These are phyloP conservation scores for Phanerodontia chrysosporium DNA, from an alignment of 768 basidiomycete species.

Conservation along the genomic window DNA sequence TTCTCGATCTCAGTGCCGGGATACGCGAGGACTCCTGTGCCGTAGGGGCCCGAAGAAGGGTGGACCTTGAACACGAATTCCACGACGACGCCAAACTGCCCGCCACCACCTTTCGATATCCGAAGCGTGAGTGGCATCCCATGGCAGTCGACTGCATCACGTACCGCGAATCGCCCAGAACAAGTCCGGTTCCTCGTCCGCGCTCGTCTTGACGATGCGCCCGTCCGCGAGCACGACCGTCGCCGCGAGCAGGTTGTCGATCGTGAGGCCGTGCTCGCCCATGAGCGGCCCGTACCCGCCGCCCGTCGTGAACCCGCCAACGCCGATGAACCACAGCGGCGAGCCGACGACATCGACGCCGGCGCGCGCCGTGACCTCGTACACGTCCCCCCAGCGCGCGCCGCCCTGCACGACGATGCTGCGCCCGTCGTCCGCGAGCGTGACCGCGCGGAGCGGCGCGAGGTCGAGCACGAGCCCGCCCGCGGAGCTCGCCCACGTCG, in stretches of 20 bases:
- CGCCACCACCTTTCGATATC: conserved; percentile 34
- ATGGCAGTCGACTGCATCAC: background rate
- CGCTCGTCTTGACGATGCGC: conserved; percentile 26
- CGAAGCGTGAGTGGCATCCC: too few relatives aligned
- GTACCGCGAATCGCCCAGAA: conserved; percentile 44
- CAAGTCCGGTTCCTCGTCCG: conserved; percentile 30
- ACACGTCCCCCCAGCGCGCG: conserved; percentile 43
- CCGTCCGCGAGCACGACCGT: conserved; percentile 43
- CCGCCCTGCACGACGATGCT: conserved; percentile 44
- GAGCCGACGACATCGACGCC: conserved; percentile 16
- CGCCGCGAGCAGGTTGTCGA: conserved; percentile 29
- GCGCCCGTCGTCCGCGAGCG: conserved; percentile 34
- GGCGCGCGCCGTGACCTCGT: conserved; percentile 30
- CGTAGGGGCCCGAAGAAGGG: conserved; percentile 16
- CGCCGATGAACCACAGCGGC: conserved; percentile 20
- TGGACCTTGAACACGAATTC: conserved; percentile 41
- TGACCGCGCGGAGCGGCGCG: conserved; percentile 30
- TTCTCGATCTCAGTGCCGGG: conserved; percentile 10
- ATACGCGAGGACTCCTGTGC: conserved; percentile 11
- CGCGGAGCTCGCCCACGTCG: conserved; percentile 42
- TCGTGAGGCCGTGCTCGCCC: conserved; percentile 38
- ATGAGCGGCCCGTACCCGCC: conserved; percentile 23
- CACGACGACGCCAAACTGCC: conserved; percentile 48
- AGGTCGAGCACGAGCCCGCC: conserved; percentile 52
- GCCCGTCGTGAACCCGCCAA: conserved; percentile 21